phyloP scores from a whole-genome alignment of 805 yeast genomes.

The Yarrowia sp. region DNA sequence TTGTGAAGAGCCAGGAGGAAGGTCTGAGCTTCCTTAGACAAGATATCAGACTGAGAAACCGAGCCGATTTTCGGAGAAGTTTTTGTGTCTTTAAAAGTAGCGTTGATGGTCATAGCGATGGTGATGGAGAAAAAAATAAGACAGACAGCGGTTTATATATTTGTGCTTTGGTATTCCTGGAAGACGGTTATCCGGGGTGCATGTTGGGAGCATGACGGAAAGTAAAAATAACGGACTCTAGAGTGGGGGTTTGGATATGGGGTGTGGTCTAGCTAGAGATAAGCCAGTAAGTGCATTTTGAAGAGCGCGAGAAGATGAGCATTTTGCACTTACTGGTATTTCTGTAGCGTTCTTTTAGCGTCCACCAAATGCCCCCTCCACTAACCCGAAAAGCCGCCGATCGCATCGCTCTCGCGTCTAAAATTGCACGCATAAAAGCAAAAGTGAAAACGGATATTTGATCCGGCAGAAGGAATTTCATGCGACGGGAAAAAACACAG shows the following conservation, averaged over 20 bases:
- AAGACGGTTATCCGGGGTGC: conserved; percentile 18
- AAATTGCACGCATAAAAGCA: background rate
- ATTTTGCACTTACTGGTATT: background rate
- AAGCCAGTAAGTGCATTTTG: no score
- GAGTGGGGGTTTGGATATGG: background rate
- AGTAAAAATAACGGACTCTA: background rate
- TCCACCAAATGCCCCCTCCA: background rate
- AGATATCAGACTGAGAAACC: conserved; percentile 36
- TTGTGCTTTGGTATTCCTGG: background rate
- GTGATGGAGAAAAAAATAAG: no score
- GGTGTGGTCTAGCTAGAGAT: background rate
- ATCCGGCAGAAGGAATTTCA: background rate
- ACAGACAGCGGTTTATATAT: no score
- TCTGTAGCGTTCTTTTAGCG: background rate
- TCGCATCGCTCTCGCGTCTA: background rate
- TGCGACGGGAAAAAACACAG: no score
- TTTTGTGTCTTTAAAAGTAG: background rate
- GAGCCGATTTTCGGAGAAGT: background rate
- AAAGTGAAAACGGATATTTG: background rate
- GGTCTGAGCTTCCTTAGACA: conserved; percentile 58
- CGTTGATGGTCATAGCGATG: conserved; percentile 4
- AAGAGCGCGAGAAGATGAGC: background rate
- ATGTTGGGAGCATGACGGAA: background rate
- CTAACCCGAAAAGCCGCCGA: background rate
- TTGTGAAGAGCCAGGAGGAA: conserved; percentile 65